Conservation (phyloP, 148 eudicot species). For the Pharnaceum exiguum region DNA sequence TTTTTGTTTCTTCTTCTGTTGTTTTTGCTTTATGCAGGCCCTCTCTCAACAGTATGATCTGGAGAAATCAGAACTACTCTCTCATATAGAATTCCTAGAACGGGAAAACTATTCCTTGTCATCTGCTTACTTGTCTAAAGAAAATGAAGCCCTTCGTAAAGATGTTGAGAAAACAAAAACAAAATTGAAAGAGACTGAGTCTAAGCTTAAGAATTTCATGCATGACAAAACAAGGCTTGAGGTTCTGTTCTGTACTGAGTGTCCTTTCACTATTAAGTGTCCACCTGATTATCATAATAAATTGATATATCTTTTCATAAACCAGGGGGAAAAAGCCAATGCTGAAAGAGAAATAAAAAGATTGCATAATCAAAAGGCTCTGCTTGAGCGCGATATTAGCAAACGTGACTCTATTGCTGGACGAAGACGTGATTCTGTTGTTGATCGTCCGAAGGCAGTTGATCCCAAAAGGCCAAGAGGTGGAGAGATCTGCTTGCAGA, state of each 20-base stretch:
- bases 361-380: constrained; percentile 66
- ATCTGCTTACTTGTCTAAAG: constrained; percentile 61
- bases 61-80: constrained; percentile 51
- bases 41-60: constrained; percentile 48
- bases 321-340: constrained; percentile 91
- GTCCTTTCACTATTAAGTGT: not conserved
- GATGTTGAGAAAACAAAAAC: constrained; percentile 85
- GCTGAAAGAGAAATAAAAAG: constrained; percentile 78
- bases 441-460: constrained; percentile 55
- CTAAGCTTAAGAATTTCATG: constrained; percentile 69
- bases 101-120: constrained; percentile 61
- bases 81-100: constrained; percentile 57
- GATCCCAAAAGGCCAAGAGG: constrained; percentile 59
- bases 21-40: constrained; percentile 38
- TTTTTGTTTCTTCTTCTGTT: constrained; percentile 9
- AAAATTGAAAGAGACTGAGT: constrained; percentile 77
- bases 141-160: constrained; percentile 82
- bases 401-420: constrained; percentile 74
- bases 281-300: constrained; percentile 5
- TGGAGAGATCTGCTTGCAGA: constrained; percentile 34
- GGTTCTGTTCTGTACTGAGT: constrained; percentile 38
- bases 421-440: constrained; percentile 65
- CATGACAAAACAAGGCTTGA: constrained; percentile 97
- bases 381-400: constrained; percentile 80
- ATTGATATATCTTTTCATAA: constrained; percentile 7